phyloP scores from a whole-genome alignment of 306 rosid species.

The Albizia julibrissin region DNA sequence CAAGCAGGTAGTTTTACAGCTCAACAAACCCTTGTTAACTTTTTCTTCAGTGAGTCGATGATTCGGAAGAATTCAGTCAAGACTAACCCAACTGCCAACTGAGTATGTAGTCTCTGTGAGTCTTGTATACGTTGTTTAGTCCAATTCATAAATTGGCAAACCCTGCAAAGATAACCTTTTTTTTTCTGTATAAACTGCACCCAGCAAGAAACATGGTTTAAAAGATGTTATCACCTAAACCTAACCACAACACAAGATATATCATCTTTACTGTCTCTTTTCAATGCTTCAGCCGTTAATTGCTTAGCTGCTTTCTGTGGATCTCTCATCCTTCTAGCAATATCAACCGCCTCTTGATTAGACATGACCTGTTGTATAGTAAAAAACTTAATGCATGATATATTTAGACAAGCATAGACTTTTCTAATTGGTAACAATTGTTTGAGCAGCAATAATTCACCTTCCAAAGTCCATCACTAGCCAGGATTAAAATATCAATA shows the following conservation, averaged over 20 bases:
- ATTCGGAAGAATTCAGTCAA: constrained; percentile 26
- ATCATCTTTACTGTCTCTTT: constrained; percentile 76
- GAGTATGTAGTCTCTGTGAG: constrained; percentile 33
- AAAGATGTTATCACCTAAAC: constrained; percentile 44
- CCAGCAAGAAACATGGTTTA: constrained; percentile 26
- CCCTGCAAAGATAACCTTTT: constrained; percentile 37
- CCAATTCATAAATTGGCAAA: constrained; percentile 37
- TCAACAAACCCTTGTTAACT: constrained; percentile 29
- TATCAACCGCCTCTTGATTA: constrained; percentile 76
- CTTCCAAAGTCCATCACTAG: constrained; percentile 85
- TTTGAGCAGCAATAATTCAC: constrained; percentile 32
- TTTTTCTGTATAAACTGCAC: constrained; percentile 46
- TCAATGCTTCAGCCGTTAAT: constrained; percentile 60
- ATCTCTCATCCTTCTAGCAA: constrained; percentile 59
- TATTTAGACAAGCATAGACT: not conserved
- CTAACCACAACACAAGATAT: constrained; percentile 76
- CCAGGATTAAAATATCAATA: constrained; percentile 57
- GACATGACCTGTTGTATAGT: constrained; percentile 54
- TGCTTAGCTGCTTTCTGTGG: constrained; percentile 73
- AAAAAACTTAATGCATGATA: constrained; percentile 4
- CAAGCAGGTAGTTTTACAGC: constrained; percentile 43
- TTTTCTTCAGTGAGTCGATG: constrained; percentile 28
- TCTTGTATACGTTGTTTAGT: constrained; percentile 31
- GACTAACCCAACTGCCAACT: constrained; percentile 42
- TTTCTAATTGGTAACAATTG: not conserved